These are phyloP conservation scores for Aspergillus sp. DNA, from an alignment of 2,329 filamentous ascomycete genomes.

Conservation along the genomic window DNA sequence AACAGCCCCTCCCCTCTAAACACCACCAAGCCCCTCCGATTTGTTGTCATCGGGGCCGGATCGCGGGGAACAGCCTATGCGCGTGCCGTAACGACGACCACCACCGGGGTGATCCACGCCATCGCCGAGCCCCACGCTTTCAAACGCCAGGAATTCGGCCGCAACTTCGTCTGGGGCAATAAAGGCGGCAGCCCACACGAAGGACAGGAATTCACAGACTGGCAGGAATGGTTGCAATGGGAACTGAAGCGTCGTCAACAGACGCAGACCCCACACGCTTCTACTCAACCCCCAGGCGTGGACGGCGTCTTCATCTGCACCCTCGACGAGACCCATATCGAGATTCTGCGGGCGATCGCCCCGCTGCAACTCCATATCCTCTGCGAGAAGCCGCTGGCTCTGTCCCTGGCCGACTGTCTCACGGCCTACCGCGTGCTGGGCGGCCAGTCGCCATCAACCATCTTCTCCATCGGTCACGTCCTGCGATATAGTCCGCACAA, in stretches of 20 bases:
- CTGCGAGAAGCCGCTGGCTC: slow-evolving; percentile 92
- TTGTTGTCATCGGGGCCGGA: slow-evolving; percentile 80
- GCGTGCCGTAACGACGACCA: slow-evolving; percentile 62
- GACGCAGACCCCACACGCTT: slow-evolving; percentile 13
- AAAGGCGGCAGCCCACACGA: slow-evolving; percentile 43
- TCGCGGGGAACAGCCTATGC: slow-evolving; percentile 76
- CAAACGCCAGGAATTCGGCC: slow-evolving; percentile 71
- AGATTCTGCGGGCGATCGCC: slow-evolving; percentile 73
- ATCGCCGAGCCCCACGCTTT: slow-evolving; percentile 79
- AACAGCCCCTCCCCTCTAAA: neutral
- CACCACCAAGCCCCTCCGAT: slow-evolving; percentile 49
- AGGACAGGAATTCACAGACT: slow-evolving; percentile 70
- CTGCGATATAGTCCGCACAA: slow-evolving; percentile 93
- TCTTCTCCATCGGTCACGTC: slow-evolving; percentile 94
- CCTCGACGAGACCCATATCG: slow-evolving; percentile 82
- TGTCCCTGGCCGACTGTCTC: slow-evolving; percentile 74
- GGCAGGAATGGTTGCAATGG: slow-evolving; percentile 73
- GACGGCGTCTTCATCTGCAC: slow-evolving; percentile 72
- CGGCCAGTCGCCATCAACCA: slow-evolving; percentile 16
- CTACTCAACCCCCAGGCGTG: slow-evolving; percentile 46
- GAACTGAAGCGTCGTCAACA: slow-evolving; percentile 62
- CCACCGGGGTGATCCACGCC: slow-evolving; percentile 68
- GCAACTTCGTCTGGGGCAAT: slow-evolving; percentile 69
- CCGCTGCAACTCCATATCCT: slow-evolving; percentile 74
- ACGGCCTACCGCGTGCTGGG: slow-evolving; percentile 56